Base-by-base conservation (phyloP, 371 early-diverging fungal genomes). In the Mucor racemosus region DNA sequence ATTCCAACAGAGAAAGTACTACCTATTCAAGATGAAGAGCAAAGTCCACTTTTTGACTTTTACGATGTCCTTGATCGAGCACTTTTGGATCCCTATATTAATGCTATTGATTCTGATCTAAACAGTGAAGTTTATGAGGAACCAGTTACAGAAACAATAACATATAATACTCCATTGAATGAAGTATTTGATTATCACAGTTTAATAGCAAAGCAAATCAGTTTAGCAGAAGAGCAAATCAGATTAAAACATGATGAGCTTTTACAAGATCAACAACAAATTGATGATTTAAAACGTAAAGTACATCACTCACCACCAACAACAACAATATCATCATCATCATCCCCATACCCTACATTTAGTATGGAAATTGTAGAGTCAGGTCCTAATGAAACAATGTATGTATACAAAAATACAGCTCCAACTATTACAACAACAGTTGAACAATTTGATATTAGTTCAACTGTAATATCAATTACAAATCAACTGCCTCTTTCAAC, bases 221-320 rank as follows among this genome's bases (percentile, higher is more conserved):
- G 14, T 13, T 50, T 21, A 26, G 50, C 50, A 10, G 50, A 50
- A 50, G 50, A 50, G 11, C 31, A 50, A 11, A 31, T 50, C 21
- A 19, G 26, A 50, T 21, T 50, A 26, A 50, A 50, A 50, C 50
- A 35, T 14, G 36, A 36, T 35, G 19, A 56, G 4, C 10, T 56
- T 15, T n/a, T 56, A 36, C 57, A 35, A 56, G 53, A 53, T 31
- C 53, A 53, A 21, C 26, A 53, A 31, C 53, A 53, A 53, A 31
- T 53, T 21, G 53, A 53, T 31, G 31, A 53, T 53, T 31, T 53
- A 21, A 53, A 53, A 34, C 36, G 34, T 11, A 56, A 56, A 56
- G n/a, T 56, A 56, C 57, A 56, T 36, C 57, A 56, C 14, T 17
- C 17, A 14, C 9, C 11, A 17, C 7, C 26, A 31, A 21, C 50